phyloP scores from a whole-genome alignment of 2,329 filamentous ascomycete genomes.

The Phyllosticta ampelicida region DNA sequence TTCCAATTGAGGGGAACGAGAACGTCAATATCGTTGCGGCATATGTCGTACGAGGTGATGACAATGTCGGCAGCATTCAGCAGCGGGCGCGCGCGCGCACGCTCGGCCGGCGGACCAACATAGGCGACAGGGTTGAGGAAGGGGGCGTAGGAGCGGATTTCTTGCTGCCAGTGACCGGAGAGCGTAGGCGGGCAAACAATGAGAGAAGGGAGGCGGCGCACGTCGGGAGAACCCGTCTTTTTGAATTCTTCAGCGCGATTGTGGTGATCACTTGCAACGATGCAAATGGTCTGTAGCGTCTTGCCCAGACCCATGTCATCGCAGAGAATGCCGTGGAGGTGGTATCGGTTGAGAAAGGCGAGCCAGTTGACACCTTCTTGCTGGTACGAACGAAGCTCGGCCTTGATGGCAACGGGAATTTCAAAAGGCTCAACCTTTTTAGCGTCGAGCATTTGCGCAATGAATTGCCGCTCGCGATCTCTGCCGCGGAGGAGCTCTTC shows the following conservation, averaged over 20 bases:
- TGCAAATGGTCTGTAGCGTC: constrained; percentile 93
- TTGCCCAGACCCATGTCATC: constrained; percentile 99
- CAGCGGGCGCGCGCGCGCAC: constrained; percentile 56
- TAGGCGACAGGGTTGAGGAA: constrained; percentile 87
- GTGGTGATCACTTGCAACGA: constrained; percentile 95
- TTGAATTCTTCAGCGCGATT: constrained; percentile 82
- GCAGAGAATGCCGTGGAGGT: constrained; percentile 94
- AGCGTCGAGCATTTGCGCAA: constrained; percentile 87
- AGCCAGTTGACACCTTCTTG: constrained; percentile 99
- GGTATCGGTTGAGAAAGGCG: constrained; percentile 94
- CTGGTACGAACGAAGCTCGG: constrained; percentile 90
- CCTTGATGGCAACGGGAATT: constrained; percentile 95
- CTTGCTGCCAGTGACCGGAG: constrained; percentile 97
- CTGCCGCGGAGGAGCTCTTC: constrained; percentile 78
- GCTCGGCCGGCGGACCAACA: constrained; percentile 76
- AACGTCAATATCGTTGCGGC: constrained; percentile 85
- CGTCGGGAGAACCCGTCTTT: constrained; percentile 68
- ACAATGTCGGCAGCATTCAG: constrained; percentile 80
- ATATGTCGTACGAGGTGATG: constrained; percentile 96
- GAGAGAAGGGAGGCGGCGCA: constrained; percentile 71
- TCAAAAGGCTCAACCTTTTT: constrained; percentile 93
- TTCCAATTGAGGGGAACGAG: constrained; percentile 85
- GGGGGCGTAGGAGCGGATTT: constrained; percentile 89
- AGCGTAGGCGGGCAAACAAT: constrained; percentile 95
- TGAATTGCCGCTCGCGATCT: constrained; percentile 92